phyloP scores from a whole-genome alignment of 2,329 filamentous ascomycete genomes.

The Cytospora chrysosperma region DNA sequence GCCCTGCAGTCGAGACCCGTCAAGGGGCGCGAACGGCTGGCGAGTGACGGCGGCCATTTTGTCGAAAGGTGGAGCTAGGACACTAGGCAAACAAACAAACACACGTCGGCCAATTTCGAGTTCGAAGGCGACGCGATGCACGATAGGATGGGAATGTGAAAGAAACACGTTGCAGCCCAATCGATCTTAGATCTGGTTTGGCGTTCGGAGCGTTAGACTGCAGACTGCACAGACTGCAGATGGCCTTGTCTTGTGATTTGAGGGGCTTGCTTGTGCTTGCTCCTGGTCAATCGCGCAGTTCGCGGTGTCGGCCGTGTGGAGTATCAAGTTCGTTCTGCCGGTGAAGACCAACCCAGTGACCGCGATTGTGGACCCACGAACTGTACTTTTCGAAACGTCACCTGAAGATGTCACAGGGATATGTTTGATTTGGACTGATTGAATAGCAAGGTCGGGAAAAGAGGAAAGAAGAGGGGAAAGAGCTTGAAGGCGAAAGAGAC shows the following conservation, averaged over 20 bases:
- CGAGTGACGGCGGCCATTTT: constrained; percentile 58
- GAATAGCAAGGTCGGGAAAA: not conserved
- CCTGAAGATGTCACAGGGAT: not conserved
- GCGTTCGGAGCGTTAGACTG: constrained; percentile 19
- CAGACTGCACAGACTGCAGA: constrained; percentile 25
- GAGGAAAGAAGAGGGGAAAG: not conserved
- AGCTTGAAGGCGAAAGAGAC: not conserved
- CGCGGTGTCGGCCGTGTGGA: constrained; percentile 4
- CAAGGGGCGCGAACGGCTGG: constrained; percentile 74
- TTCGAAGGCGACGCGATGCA: constrained; percentile 6
- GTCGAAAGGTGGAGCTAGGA: constrained; percentile 10
- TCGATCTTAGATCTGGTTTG: constrained; percentile 14
- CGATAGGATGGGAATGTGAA: constrained; percentile 5
- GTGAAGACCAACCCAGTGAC: constrained; percentile 15
- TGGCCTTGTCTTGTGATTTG: constrained; percentile 8
- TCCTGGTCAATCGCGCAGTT: constrained; percentile 13
- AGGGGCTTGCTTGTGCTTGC: constrained; percentile 14
- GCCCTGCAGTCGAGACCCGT: constrained; percentile 66
- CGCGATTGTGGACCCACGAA: constrained; percentile 22
- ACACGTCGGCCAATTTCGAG: constrained; percentile 2
- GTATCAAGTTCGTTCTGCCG: constrained; percentile 18
- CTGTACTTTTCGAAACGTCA: not conserved
- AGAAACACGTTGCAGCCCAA: constrained; percentile 11
- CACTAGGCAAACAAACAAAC: constrained; percentile 21
- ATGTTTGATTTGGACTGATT: not conserved